phyloP scores from a whole-genome alignment of 2,329 filamentous ascomycete species.

The Xylariaceae sp. region DNA sequence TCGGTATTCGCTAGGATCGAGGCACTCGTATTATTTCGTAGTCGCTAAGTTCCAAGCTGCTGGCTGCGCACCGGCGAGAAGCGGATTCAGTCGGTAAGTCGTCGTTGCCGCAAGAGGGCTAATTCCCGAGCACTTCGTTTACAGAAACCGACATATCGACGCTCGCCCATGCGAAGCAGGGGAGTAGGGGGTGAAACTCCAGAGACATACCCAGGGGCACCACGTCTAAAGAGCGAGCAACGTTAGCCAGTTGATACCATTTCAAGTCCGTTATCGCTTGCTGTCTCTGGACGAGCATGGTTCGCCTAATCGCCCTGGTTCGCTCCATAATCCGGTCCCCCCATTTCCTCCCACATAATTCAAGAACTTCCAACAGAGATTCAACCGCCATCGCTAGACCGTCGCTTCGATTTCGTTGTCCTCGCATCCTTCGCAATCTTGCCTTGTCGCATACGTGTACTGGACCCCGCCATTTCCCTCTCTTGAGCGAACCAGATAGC shows the following conservation, averaged over 20 bases:
- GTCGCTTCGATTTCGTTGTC: background rate
- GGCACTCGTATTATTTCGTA: too few species aligned
- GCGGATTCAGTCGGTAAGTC: too few species aligned
- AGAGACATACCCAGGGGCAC: constrained; percentile 61
- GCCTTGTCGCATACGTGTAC: background rate
- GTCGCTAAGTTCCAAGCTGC: too few species aligned
- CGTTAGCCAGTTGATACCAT: constrained; percentile 15
- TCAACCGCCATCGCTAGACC: background rate
- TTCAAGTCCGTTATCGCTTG: background rate
- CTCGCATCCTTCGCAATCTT: background rate
- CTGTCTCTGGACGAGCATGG: background rate
- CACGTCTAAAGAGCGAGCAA: constrained; percentile 49
- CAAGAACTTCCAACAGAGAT: background rate
- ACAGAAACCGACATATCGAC: background rate
- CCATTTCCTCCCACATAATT: background rate
- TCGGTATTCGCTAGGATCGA: too few species aligned
- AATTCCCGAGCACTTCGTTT: constrained; percentile 9
- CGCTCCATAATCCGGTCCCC: background rate
- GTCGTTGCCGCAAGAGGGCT: too few species aligned
- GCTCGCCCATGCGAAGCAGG: background rate
- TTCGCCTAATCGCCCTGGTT: background rate
- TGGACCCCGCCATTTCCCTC: constrained; percentile 12
- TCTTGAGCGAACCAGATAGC: constrained; percentile 3
- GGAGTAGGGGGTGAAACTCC: background rate
- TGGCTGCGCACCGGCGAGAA: too few species aligned